These are phyloP conservation scores for Oryza brachyantha DNA, from an alignment of 176 grass and related monocot genomes.

Conservation along the genomic window DNA sequence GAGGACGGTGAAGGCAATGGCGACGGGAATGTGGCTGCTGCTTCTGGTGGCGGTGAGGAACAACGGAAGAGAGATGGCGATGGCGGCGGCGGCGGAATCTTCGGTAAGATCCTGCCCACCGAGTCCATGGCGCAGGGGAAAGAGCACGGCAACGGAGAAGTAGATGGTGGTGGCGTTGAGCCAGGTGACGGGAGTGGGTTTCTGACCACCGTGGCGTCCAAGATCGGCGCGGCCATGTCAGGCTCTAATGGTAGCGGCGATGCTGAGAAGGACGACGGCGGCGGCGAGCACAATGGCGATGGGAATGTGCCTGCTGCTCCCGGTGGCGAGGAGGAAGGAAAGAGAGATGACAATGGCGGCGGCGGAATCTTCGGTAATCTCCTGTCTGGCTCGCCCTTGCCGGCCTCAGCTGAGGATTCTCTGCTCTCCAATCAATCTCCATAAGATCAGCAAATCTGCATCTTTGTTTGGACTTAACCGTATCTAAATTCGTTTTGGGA, in stretches of 20 bases:
- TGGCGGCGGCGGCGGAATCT: background rate
- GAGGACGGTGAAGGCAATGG: background rate
- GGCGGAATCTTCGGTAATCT: conserved; percentile 33
- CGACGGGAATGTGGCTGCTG: background rate
- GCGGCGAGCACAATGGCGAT: background rate
- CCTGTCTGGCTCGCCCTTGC: conserved; percentile 25
- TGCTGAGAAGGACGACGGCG: background rate
- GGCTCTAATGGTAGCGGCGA: background rate
- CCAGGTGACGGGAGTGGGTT: conserved; percentile 20
- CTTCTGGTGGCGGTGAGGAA: background rate
- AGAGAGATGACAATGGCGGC: background rate
- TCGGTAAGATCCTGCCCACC: too few species aligned
- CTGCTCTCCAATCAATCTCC: background rate
- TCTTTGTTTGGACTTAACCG: background rate
- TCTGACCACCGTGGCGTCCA: conserved; percentile 49
- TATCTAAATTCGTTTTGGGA: background rate
- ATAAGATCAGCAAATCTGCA: background rate
- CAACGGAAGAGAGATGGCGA: background rate
- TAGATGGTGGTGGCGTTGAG: background rate
- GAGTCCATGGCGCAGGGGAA: background rate
- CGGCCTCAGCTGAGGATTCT: background rate
- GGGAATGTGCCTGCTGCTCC: background rate
- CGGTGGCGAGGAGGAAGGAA: background rate
- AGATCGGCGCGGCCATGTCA: conserved; percentile 43
- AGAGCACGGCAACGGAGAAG: background rate